Evolutionary conservation across 2,329 filamentous ascomycete species (phyloP), one percentile per base, ranked within the genome.

Genomic region (Ophiognomonia clavigignenti-juglandacearum): DNA sequence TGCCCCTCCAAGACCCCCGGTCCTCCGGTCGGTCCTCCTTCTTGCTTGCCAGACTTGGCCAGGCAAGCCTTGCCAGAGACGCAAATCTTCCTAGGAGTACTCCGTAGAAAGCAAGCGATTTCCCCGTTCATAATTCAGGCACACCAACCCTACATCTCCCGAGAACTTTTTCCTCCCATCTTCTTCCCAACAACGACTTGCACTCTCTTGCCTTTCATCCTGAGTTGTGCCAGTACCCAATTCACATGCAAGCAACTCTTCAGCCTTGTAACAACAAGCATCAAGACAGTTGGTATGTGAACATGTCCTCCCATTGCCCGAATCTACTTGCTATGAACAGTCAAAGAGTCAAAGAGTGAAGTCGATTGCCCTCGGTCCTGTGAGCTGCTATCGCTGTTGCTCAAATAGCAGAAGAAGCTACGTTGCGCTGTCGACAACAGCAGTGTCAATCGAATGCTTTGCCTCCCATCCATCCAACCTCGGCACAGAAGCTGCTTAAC

Each of bases 211-310:
- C 11, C 16, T 35, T 19, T 14, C 32, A 35, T 14, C n/a, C 14
- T 35, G 32, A 35, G 32, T 40, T 41, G 43, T 31, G 31, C 34
- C 34, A 45, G 8, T 27, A 41, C 16, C 14, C 43, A 24, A 10
- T 26, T 42, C 37, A 19, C 27, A 31, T 39, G 37, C n/a, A n/a
- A n/a, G n/a, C n/a, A n/a, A 26, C 19, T 14, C n/a, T 35, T 16
- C 32, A 20, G 18, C 32, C 19, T 35, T 18, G 26, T 23, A 24
- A 37, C 19, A 23, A 31, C 38, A 19, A 23, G n/a, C 40, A 43
- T 27, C 16, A 48, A 39, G 23, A 23, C 26, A 14, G 20, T 20
- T 20, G 41, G 49, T 51, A 51, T 48, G 49, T 48, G 38, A 23
- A 23, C 14, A 29, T 22, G n/a, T 34, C 26, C 27, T 41, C 18